Evolutionary conservation across 2,329 filamentous ascomycete species (phyloP).

Genomic region (Chrysosporium queenslandicum): DNA sequence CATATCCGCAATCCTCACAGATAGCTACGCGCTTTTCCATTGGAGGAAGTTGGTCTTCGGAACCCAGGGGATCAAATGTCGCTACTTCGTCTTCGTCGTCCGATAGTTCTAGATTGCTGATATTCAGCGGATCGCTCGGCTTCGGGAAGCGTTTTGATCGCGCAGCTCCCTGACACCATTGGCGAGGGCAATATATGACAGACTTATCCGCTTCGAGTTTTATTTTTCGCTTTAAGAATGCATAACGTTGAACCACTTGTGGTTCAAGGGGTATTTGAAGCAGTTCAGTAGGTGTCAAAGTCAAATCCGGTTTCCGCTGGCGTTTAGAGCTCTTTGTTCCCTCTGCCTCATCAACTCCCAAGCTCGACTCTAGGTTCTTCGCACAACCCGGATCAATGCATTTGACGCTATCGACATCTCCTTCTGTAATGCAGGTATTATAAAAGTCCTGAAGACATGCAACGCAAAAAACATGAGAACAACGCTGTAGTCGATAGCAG

Average conservation of each 20-base stretch:
- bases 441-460: slow-evolving; percentile 86
- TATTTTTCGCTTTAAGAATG: slow-evolving; percentile 82
- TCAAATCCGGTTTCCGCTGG: slow-evolving; percentile 52
- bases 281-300: slow-evolving; percentile 73
- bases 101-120: slow-evolving; percentile 32
- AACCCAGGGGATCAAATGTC: slow-evolving; percentile 36
- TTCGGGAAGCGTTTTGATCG: slow-evolving; percentile 64
- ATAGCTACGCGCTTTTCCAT: slow-evolving; percentile 62
- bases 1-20: slow-evolving; percentile 80
- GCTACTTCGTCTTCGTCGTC: slow-evolving; percentile 42
- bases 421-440: slow-evolving; percentile 74
- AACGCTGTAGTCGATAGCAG: slow-evolving; percentile 74
- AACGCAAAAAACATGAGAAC: slow-evolving; percentile 83
- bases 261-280: slow-evolving; percentile 63
- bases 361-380: slow-evolving; percentile 36
- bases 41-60: slow-evolving; percentile 37
- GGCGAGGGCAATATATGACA: slow-evolving; percentile 82
- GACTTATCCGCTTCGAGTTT: slow-evolving; percentile 84
- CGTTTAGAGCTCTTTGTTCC: slow-evolving; percentile 23
- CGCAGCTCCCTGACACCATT: slow-evolving; percentile 86
- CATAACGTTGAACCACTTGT: slow-evolving; percentile 71
- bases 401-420: slow-evolving; percentile 66
- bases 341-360: slow-evolving; percentile 16
- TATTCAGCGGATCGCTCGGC: slow-evolving; percentile 54
- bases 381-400: slow-evolving; percentile 74